These are phyloP conservation scores for Fusarium anthophilum DNA, from an alignment of 2,329 filamentous ascomycete species.

Conservation along the genomic window DNA sequence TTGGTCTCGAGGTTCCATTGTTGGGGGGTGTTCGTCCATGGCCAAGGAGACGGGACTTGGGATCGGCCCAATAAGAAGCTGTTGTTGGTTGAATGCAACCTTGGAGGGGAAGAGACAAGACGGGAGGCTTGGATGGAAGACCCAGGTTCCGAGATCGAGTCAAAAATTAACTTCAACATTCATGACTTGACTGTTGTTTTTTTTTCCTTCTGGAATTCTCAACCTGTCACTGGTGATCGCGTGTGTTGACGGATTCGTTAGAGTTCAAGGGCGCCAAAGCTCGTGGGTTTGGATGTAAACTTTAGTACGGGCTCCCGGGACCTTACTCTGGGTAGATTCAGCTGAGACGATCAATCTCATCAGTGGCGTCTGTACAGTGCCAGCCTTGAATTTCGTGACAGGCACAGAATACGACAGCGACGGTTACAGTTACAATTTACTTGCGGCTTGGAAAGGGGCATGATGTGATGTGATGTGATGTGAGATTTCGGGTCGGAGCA, in stretches of 20 bases:
- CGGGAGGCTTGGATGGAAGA: constrained; percentile 8
- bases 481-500: constrained; percentile 9
- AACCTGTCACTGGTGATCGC: neutral
- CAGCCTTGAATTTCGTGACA: neutral
- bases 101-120: neutral
- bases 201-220: constrained; percentile 14
- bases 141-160: constrained; percentile 25
- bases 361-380: constrained; percentile 15
- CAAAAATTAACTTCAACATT: neutral
- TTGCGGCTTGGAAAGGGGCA: constrained; percentile 1
- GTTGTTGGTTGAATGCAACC: constrained; percentile 16
- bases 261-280: constrained; percentile 12
- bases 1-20: constrained; percentile 11
- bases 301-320: neutral
- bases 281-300: neutral
- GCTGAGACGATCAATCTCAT: neutral
- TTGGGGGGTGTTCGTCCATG: constrained; percentile 31
- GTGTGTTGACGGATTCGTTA: neutral
- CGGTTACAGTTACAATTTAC: neutral
- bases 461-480: constrained; percentile 4
- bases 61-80: constrained; percentile 19
- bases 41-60: constrained; percentile 38
- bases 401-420: constrained; percentile 3
- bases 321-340: neutral
- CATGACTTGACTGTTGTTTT: neutral